A percentile compares a stretch with the other conserved stretches of the same genome.
phyloP scores from a whole-genome alignment of 176 grass and related monocot species.

The Urochloa ruziziensis region DNA sequence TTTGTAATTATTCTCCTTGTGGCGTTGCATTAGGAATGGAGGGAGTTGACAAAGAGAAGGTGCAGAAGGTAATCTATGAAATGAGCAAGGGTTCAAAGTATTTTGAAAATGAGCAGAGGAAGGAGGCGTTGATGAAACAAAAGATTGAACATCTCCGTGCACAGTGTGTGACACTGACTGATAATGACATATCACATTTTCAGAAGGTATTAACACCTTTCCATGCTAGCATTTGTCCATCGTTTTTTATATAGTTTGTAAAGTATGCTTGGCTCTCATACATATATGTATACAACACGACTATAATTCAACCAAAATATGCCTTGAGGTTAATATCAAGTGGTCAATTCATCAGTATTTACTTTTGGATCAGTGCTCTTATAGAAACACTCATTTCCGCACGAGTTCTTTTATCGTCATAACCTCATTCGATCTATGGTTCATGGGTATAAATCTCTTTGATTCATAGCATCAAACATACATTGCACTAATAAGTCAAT shows the following conservation, averaged over 20 bases:
- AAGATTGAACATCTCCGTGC: slow-evolving; percentile 70
- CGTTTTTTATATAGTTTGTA: neutral
- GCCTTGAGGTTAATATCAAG: neutral
- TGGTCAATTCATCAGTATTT: neutral
- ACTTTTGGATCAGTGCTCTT: neutral
- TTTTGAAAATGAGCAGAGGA: slow-evolving; percentile 93
- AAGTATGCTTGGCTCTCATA: neutral
- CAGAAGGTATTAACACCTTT: slow-evolving; percentile 48
- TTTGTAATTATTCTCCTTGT: slow-evolving; percentile 23
- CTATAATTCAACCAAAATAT: neutral
- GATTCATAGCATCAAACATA: neutral
- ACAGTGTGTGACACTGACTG: slow-evolving; percentile 60
- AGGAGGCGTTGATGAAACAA: slow-evolving; percentile 68
- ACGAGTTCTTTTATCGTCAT: neutral
- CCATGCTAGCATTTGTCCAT: neutral
- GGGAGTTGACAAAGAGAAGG: slow-evolving; percentile 91
- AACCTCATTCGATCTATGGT: neutral
- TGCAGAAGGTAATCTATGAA: slow-evolving; percentile 83
- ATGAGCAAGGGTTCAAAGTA: slow-evolving; percentile 96
- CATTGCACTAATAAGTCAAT: neutral
- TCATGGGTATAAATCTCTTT: neutral
- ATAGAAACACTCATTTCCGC: neutral
- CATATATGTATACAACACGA: neutral
- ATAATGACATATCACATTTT: slow-evolving; percentile 76
- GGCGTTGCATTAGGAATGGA: slow-evolving; percentile 69